These are phyloP conservation scores for Pittosporum tobira DNA, from an alignment of 129 eudicot genomes.

Conservation along the genomic window DNA sequence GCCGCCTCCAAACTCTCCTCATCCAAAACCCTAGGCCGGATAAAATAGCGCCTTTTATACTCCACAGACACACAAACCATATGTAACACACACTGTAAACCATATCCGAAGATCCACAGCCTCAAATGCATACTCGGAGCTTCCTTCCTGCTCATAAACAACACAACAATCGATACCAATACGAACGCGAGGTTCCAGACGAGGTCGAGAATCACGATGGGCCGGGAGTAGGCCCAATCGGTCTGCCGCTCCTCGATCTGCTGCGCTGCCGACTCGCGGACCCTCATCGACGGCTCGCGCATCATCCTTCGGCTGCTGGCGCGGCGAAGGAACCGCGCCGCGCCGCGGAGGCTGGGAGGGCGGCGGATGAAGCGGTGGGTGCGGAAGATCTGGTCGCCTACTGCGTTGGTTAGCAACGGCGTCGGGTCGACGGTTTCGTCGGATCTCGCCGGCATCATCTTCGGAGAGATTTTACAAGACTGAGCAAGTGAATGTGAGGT, in stretches of 20 bases:
- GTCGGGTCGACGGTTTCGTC: conserved; percentile 24
- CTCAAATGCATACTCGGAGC: conserved; percentile 51
- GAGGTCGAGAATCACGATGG: conserved; percentile 53
- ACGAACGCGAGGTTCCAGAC: conserved; percentile 63
- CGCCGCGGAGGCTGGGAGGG: conserved; percentile 53
- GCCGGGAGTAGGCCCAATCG: conserved; percentile 80
- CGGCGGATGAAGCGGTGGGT: conserved; percentile 30
- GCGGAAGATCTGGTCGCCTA: conserved; percentile 18
- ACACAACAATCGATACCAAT: conserved; percentile 31
- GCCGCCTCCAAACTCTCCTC: conserved; percentile 4
- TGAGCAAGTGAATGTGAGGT: no score
- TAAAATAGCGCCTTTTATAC: conserved; percentile 37
- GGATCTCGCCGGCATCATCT: conserved; percentile 12
- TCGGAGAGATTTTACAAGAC: conserved; percentile 11
- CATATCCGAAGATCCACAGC: conserved; percentile 70
- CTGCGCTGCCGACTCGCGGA: conserved; percentile 69
- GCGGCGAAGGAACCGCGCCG: conserved; percentile 64
- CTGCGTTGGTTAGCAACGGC: conserved; percentile 32
- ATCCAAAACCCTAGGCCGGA: conserved; percentile 16
- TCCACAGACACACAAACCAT: conserved; percentile 64
- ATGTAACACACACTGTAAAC: conserved; percentile 59
- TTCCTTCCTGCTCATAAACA: conserved; percentile 45
- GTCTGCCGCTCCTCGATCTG: conserved; percentile 72
- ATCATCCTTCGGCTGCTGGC: conserved; percentile 58
- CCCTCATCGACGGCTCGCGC: conserved; percentile 72